Conservation (phyloP, 345 rosid species). For the Acer yangbiense region DNA sequence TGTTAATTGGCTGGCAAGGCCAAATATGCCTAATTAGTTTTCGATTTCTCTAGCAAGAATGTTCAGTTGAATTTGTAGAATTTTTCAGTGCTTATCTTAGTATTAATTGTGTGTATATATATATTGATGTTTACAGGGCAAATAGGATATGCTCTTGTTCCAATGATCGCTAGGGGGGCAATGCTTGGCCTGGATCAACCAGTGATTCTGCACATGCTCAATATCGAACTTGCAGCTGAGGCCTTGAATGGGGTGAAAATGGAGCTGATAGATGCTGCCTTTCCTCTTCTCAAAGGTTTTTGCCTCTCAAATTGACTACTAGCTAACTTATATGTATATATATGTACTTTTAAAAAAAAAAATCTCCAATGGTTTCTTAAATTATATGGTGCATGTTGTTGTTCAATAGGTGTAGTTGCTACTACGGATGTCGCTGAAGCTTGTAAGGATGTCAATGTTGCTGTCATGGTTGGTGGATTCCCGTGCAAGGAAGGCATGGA, state of each 20-base stretch:
- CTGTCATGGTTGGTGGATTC: conserved; percentile 72
- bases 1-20: background rate
- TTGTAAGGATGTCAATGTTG: conserved; percentile 66
- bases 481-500: conserved; percentile 73
- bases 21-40: background rate
- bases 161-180: conserved; percentile 79
- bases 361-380: background rate
- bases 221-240: conserved; percentile 61
- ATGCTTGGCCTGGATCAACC: conserved; percentile 87
- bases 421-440: conserved; percentile 74
- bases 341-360: too few species aligned
- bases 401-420: conserved; percentile 51
- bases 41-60: too few species aligned
- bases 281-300: conserved; percentile 71
- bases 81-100: background rate
- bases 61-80: background rate
- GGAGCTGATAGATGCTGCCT: conserved; percentile 83
- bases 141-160: conserved; percentile 83
- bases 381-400: background rate
- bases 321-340: background rate
- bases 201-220: conserved; percentile 79
- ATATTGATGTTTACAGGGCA: conserved; percentile 49
- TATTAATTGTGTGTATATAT: too few species aligned
- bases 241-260: conserved; percentile 69
- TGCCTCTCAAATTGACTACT: background rate